Base-by-base conservation (phyloP, 495 filamentous ascomycete species). In the Hypoxylon fuscum region DNA sequence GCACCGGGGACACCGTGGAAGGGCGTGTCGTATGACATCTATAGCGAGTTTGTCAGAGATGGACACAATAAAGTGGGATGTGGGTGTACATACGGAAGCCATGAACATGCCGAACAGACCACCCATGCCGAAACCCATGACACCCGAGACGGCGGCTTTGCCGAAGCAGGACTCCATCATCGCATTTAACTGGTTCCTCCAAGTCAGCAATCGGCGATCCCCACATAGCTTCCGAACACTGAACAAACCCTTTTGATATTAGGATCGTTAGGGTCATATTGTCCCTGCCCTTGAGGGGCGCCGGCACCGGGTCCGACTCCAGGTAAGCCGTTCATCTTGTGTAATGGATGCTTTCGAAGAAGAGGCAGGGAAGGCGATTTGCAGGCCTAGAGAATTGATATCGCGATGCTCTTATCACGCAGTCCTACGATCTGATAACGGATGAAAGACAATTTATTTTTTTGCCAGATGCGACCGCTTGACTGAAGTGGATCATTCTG, bases 61-160 rank as follows among this genome's bases (percentile, higher is more conserved):
- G 27, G 7, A 9, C 38, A 18, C 14, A 38, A 14, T 20, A 23
- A 14, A 10, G 8, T 14, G 20, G 38, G 27, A 29, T 3, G 20
- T 27, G 21, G 23, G 22, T 25, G 20, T 15, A 81, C 88, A 55
- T 84, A 93, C 89, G 73, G 88, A 90, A 50, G 93, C 92, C 92
- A 96, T 97, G 75, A 97, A 97, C 59, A 97, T 79, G 44, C 93
- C 93, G 64, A 97, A 97, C n/a, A 91, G 75, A 64, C 92, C 94
- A 49, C 93, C 93, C 35, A 97, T 86, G 22, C 86, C 93, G 69
- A 97, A 96, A 9, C 93, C 93, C 81, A 92, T 92, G 14, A 83
- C 88, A 32, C 93, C 94, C 1, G 90, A 85, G 43, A 97, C 85
- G 50, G 83, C 88, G 10, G 90, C 90, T 70, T 97, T 97, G 31